Evolutionary conservation across 768 basidiomycete species (phyloP), one percentile per base, ranked within the genome.

Genomic region (Favolaschia claudopus): DNA sequence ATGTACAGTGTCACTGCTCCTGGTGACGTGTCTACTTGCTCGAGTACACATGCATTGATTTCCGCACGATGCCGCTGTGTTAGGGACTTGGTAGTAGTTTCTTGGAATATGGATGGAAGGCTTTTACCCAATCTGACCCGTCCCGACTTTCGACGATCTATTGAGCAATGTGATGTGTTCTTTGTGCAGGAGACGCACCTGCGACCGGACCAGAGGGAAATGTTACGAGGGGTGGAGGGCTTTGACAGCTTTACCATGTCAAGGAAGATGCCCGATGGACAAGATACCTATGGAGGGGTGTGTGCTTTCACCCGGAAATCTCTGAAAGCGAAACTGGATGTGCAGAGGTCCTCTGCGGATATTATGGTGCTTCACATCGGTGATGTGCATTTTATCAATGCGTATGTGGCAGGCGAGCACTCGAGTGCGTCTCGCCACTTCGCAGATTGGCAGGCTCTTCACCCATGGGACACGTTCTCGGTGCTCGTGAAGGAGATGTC

Each of bases 171-270:
- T n/a, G n/a, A n/a, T 27, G 25, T 45, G 9, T 45, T 45, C 43
- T 45, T 45, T 10, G 43, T 45, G 20, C 43, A 45, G 43, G 43
- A 45, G 19, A 45, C 43, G 12, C 43, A 45, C 29, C 43, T 45
- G 24, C 20, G 20, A 28, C 43, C 43, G 20, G 43, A 45, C 9
- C 43, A 45, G 43, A 22, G 25, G 25, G 43, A 45, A 25, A 45
- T 45, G 43, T 8, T 45, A 28, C 43, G 43, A 28, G 20, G 19
- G 7, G 7, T 45, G 15, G 43, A 22, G 13, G 43, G 43, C 10
- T 45, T 25, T 19, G 43, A 45, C 19, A 24, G 13, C 29, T 45
- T 45, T 19, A 24, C 10, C 10, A 22, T 22, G 43, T 7, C 8
- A 19, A 22, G 43, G 7, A 8, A 10, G 25, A 27, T 22, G 14